A percentile compares a stretch with the other conserved stretches of the same genome.
Evolutionary conservation across 1,284 basidiomycete genomes (phyloP).

Genomic region (Peniophora sp.): DNA sequence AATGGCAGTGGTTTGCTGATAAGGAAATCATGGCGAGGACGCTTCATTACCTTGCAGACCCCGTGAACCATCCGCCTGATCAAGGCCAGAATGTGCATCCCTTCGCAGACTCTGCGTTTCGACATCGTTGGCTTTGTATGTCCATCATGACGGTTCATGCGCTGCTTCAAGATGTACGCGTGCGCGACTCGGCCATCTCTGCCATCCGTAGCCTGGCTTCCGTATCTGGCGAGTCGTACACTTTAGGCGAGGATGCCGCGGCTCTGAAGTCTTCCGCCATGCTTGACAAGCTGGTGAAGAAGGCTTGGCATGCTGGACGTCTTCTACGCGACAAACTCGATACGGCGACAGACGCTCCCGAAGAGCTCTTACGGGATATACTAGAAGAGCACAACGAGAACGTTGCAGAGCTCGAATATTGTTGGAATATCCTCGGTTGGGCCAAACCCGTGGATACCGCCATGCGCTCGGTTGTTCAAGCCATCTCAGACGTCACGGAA

Average conservation of each 20-base stretch:
- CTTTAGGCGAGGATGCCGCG: neutral
- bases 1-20: constrained; percentile 1
- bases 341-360: constrained; percentile 1
- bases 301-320: neutral
- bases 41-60: neutral
- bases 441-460: constrained; percentile 6
- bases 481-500: constrained; percentile 3
- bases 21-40: neutral
- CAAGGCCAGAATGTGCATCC: neutral
- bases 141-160: neutral
- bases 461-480: constrained; percentile 1
- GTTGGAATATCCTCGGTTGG: constrained; percentile 9
- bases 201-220: neutral
- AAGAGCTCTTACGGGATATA: constrained; percentile 3
- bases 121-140: neutral
- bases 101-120: neutral
- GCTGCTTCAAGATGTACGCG: neutral
- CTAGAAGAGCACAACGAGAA: neutral
- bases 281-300: neutral
- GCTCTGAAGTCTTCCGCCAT: neutral
- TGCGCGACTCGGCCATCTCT: neutral
- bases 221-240: neutral
- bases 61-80: neutral
- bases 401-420: constrained; percentile 5
- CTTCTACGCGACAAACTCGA: neutral